Base-by-base conservation (phyloP, 352 stramenopile species). In the Globisporangium spiculum region DNA sequence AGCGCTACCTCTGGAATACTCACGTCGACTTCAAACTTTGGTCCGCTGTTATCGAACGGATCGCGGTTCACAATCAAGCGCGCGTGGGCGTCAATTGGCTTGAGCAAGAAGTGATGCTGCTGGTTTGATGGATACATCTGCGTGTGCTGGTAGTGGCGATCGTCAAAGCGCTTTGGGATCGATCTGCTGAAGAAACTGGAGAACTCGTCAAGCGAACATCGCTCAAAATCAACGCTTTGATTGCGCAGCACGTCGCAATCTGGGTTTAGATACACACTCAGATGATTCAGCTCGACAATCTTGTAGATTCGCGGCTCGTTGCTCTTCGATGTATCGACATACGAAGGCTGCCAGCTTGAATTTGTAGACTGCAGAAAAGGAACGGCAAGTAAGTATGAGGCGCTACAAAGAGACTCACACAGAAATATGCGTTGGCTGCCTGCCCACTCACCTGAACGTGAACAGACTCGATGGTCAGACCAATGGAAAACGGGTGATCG, bases 261-360 rank as follows among this genome's bases (percentile, higher is more conserved):
- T 18, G 88, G 88, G 59, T 96, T 90, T 52, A 93, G 74, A 60
- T 96, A 96, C 48, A 96, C 76, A 30, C 88, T 95, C 44, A 96
- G 68, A 54, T 96, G 89, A 67, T 96, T 96, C 34, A 96, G 74
- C 71, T 96, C 86, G 16, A 96, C 80, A 63, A 88, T 91, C 70
- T 96, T 96, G 67, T 93, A 96, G 65, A 96, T 96, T 1, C 89
- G 82, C n/a, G 88, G 85, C 58, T 94, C 89, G 46, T 83, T 91
- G 69, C 71, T 93, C 58, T 91, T 92, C 2, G 79, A 78, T 7
- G 76, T 84, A 54, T 96, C 87, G 14, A 96, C 80, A 27, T 93
- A 96, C 7, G 86, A 90, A 2, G 86, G 85, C 65, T 95, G 88
- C 89, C 89, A 96, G 53, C 85, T 92, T 3, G 86, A 91, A 65